phyloP scores from a whole-genome alignment of 352 stramenopile genomes.

The Pythium utonaiense region DNA sequence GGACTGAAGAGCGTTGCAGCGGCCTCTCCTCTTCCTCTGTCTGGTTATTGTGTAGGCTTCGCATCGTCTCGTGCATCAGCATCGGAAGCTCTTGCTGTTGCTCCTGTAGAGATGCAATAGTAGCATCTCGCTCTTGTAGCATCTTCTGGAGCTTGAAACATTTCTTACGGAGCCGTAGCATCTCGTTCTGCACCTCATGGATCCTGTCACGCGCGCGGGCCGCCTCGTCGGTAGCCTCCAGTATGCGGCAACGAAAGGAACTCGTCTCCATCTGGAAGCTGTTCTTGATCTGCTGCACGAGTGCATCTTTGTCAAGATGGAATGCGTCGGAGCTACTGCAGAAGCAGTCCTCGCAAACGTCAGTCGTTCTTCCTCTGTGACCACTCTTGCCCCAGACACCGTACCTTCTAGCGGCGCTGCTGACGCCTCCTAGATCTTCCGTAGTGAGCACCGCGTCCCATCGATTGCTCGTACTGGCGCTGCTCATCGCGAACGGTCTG shows the following conservation, averaged over 20 bases:
- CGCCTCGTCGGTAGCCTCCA: conserved; percentile 27
- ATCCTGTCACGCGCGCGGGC: conserved; percentile 26
- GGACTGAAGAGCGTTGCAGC: conserved; percentile 5
- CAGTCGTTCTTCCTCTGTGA: too few species aligned
- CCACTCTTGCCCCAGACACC: background rate
- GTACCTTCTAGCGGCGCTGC: conserved; percentile 3
- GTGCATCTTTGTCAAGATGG: conserved; percentile 10
- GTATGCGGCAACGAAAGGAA: conserved; percentile 36
- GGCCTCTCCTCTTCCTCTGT: conserved; percentile 18
- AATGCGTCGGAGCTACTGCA: background rate
- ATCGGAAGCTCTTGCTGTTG: conserved; percentile 50
- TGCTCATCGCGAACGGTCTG: conserved; percentile 1
- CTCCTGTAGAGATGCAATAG: conserved; percentile 46
- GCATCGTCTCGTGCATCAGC: conserved; percentile 65
- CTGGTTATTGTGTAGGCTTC: conserved; percentile 37
- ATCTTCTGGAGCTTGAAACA: conserved; percentile 56
- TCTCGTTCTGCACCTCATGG: conserved; percentile 37
- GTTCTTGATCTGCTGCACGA: conserved; percentile 50
- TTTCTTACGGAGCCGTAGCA: conserved; percentile 45
- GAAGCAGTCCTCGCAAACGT: background rate
- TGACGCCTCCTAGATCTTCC: background rate
- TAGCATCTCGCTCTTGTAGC: conserved; percentile 52
- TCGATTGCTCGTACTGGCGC: background rate
- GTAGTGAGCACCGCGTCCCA: conserved; percentile 18
- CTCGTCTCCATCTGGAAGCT: conserved; percentile 61